Evolutionary conservation across 768 basidiomycete genomes (phyloP).

Genomic region (Lactarius deliciosus): DNA sequence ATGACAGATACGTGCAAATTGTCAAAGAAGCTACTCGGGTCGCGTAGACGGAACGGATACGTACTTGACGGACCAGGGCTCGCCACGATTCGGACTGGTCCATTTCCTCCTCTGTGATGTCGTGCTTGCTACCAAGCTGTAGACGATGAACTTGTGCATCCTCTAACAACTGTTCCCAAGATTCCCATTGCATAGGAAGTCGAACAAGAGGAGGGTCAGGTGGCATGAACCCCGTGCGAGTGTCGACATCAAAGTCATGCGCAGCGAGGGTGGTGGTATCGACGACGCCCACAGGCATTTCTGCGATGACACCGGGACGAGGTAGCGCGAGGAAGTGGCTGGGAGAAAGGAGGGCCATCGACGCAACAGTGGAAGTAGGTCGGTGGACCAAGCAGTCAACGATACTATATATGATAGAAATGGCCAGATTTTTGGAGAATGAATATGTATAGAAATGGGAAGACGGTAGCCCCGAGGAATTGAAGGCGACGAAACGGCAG

Average conservation of each 20-base stretch:
- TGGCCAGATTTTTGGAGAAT: not conserved
- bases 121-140: slow-evolving; percentile 48
- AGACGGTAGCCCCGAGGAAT: not conserved
- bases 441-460: not conserved
- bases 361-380: not conserved
- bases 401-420: not conserved
- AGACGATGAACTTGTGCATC: slow-evolving; percentile 48
- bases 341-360: slow-evolving; percentile 26
- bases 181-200: slow-evolving; percentile 60
- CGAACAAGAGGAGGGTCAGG: slow-evolving; percentile 65
- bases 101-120: slow-evolving; percentile 35
- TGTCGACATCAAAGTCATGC: slow-evolving; percentile 81
- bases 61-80: slow-evolving; percentile 41
- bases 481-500: too few species aligned
- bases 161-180: slow-evolving; percentile 69
- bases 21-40: not conserved
- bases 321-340: slow-evolving; percentile 40
- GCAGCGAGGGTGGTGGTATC: slow-evolving; percentile 42
- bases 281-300: slow-evolving; percentile 28
- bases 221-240: slow-evolving; percentile 89
- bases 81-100: slow-evolving; percentile 44
- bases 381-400: not conserved
- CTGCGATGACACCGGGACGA: slow-evolving; percentile 33
- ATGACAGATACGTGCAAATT: slow-evolving; percentile 12
- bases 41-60: slow-evolving; percentile 23